Evolutionary conservation across 352 stramenopile genomes (phyloP), one percentile per base, ranked within the genome.

Genomic region (Peronospora farinosa): DNA sequence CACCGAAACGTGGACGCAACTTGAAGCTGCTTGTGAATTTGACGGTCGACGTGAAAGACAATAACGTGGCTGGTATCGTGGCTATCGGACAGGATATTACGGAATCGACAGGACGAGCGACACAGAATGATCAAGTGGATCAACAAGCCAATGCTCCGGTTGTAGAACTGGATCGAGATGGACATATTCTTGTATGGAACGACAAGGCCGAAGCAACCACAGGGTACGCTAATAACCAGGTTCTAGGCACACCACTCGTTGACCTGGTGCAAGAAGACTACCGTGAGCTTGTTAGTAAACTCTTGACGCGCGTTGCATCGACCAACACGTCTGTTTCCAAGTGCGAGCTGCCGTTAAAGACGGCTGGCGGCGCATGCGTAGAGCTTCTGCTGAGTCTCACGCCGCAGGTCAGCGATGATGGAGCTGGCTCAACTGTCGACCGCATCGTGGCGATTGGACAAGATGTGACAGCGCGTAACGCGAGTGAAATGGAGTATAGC

Each of bases 61-160:
- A 59, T 30, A 40, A 62, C 1, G 37, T 17, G 3, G 38, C 30
- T 10, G 65, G 49, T 27, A 27, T 66, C n/a, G 54, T 81, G 30
- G 46, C 63, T 7, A 71, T 86, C 32, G 74, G 72, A 21, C 67
- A 86, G 50, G 70, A 84, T 43, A 65, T 84, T 16, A 84, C 74
- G 10, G 40, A 69, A 23, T 74, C 60, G 57, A 54, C 63, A 8
- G 27, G 75, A 17, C 63, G 66, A 27, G 72, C 69, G 15, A 69
- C 61, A 9, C 65, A 88, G 51, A 84, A 85, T 60, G 64, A 66
- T 38, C 51, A 61, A 25, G 70, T 89, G 8, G 72, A 86, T 46
- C 79, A 86, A 56, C 80, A 84, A 33, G 78, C 78, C 2, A 91
- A 87, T 50, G 72, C 74, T 15, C 77, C 79, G 1, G 89, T 92